phyloP scores from a whole-genome alignment of 257 asterid genomes.

The Lithospermum erythrorhizon region DNA sequence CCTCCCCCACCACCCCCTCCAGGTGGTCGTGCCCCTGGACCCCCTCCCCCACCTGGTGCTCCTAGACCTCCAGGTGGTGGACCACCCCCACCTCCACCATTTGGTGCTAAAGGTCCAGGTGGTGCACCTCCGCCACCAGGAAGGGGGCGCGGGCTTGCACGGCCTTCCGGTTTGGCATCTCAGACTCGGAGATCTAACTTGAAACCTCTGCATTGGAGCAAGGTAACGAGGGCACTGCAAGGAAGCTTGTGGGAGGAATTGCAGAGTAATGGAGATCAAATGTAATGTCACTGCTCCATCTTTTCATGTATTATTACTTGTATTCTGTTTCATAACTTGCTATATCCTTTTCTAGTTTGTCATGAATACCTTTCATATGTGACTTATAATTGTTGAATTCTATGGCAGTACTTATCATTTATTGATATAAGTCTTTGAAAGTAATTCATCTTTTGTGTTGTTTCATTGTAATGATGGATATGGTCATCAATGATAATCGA shows the following conservation, averaged over 20 bases:
- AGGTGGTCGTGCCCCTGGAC: constrained; percentile 10
- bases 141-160: constrained; percentile 62
- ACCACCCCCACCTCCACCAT: constrained; percentile 39
- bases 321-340: constrained; percentile 3
- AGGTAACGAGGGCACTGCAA: constrained; percentile 88
- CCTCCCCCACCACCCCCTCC: constrained; percentile 20
- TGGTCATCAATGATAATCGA: not conserved
- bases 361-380: not conserved
- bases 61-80: constrained; percentile 29
- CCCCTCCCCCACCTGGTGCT: constrained; percentile 22
- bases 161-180: constrained; percentile 39
- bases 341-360: not conserved
- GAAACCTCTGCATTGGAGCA: constrained; percentile 98
- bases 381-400: too few relatives aligned
- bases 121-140: constrained; percentile 39
- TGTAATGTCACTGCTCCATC: constrained; percentile 35
- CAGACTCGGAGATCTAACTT: constrained; percentile 68
- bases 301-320: constrained; percentile 3
- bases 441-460: not conserved
- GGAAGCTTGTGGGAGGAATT: constrained; percentile 99
- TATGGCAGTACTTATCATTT: not conserved
- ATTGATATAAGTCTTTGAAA: not conserved
- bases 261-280: constrained; percentile 82
- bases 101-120: constrained; percentile 64
- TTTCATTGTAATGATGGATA: not conserved